Evolutionary conservation across 164 flowering plant species (phyloP), one percentile per base, ranked within the genome.

Genomic region (Warburgia ugandensis): DNA sequence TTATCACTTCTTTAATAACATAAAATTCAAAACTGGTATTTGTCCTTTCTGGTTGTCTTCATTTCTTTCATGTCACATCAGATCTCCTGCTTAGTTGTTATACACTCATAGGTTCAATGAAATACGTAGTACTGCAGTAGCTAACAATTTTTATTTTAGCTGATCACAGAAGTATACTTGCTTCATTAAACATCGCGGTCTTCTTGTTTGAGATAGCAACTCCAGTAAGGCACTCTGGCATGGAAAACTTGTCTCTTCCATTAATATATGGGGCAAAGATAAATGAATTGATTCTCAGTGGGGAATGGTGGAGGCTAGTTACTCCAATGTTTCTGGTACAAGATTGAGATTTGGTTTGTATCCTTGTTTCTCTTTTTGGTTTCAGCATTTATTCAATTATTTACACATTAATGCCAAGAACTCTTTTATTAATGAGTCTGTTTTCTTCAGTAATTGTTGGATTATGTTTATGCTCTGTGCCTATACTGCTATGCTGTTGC

Each of bases 251-350:
- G 45, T 74, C 94, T 17, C 66, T 81, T 16, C 94, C 94, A 23
- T 48, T 68, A 46, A 23, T 80, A 12, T 84, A 81, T 60, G 94
- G 94, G 46, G 88, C 84, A 45, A 84, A 84, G 68, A 71, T 81
- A 48, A 81, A 84, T 53, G 55, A 80, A 44, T 48, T 84, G 70
- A 84, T 84, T 59, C 56, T 81, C 48, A 63, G 62, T 49, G 94
- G 94, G 51, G 89, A 81, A 60, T 81, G 89, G 94, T 81, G 89
- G 94, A 76, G 94, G 72, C 89, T 84, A 12, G 65, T 84, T 50
- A 84, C 88, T 38, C 94, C 94, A 16, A 84, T 84, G 86, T 84
- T 84, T 78, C 94, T 79, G 94, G 94, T 84, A 84, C 83, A 75
- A 58, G 71, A 73, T 72, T 72, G 65, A 77, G 8, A 66, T 65